These are phyloP conservation scores for Oldenlandia corymbosa DNA, from an alignment of 257 asterid species.

Conservation along the genomic window DNA sequence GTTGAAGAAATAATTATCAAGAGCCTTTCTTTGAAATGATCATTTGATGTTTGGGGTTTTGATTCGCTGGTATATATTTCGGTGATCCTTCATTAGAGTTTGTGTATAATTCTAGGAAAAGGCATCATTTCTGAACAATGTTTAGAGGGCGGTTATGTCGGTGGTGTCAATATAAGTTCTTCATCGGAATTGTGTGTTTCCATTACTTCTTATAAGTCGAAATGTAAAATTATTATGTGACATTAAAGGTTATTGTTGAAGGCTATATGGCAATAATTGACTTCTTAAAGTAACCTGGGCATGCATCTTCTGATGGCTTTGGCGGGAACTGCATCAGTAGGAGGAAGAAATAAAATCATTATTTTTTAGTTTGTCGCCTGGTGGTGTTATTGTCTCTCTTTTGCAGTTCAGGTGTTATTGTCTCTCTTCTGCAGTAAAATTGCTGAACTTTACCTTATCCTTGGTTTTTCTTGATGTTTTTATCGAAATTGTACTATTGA, in stretches of 20 bases:
- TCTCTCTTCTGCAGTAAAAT: not conserved
- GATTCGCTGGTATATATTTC: not conserved
- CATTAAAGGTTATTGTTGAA: not conserved
- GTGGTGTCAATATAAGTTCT: too few relatives aligned
- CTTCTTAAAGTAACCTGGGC: not conserved
- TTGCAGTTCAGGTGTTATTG: not conserved
- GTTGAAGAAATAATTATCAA: not conserved
- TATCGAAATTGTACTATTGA: slow-evolving; percentile 10
- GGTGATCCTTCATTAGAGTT: not conserved
- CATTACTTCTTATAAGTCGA: not conserved
- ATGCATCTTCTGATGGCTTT: not conserved
- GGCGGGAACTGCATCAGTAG: not conserved
- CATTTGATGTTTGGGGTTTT: too few relatives aligned
- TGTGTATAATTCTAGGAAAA: not conserved
- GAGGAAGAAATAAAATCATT: not conserved
- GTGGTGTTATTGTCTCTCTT: too few relatives aligned
- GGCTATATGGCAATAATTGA: not conserved
- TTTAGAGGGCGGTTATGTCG: too few relatives aligned
- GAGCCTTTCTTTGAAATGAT: too few relatives aligned
- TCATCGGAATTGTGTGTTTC: not conserved
- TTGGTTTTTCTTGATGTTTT: not conserved
- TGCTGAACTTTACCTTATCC: not conserved
- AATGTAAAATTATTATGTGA: not conserved
- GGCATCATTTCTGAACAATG: too few relatives aligned
- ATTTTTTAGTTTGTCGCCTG: not conserved